Conservation (phyloP, 2,329 filamentous ascomycete genomes). For the Exophiala aquamarina region DNA sequence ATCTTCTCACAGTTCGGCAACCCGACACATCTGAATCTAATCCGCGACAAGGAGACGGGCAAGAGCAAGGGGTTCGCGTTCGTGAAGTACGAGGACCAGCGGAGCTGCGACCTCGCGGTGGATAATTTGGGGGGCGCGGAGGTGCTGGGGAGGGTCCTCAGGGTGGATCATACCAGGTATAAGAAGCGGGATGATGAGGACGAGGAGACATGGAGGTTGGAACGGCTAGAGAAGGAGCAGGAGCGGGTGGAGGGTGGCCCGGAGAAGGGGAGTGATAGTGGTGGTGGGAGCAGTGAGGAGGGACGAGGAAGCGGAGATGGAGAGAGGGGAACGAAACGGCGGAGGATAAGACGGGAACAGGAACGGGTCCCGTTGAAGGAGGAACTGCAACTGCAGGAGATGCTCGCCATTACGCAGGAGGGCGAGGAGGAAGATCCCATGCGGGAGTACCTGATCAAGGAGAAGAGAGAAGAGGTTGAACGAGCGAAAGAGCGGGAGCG, state of each 20-base stretch:
- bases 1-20: slow-evolving; percentile 98
- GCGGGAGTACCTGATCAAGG: slow-evolving; percentile 84
- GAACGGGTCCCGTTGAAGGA: slow-evolving; percentile 78
- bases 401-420: slow-evolving; percentile 58
- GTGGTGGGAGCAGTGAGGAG: slow-evolving; percentile 39
- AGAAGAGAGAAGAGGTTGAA: slow-evolving; percentile 87
- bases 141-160: slow-evolving; percentile 74
- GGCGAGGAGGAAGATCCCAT: slow-evolving; percentile 97
- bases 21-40: slow-evolving; percentile 87
- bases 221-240: slow-evolving; percentile 45
- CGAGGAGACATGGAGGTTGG: slow-evolving; percentile 53
- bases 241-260: slow-evolving; percentile 32
- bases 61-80: slow-evolving; percentile 94
- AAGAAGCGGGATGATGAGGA: slow-evolving; percentile 70
- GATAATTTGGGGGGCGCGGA: slow-evolving; percentile 90
- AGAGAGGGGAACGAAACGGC: slow-evolving; percentile 33
- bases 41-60: slow-evolving; percentile 92
- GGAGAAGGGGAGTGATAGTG: slow-evolving; percentile 39
- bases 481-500: slow-evolving; percentile 60
- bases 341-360: slow-evolving; percentile 39
- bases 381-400: slow-evolving; percentile 72
- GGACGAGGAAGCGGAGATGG: slow-evolving; percentile 43
- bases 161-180: slow-evolving; percentile 92
- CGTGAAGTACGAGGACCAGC: slow-evolving; percentile 97
- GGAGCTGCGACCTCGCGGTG: slow-evolving; percentile 91